These are phyloP conservation scores for Neonectria hederae DNA, from an alignment of 2,329 filamentous ascomycete genomes.

Conservation along the genomic window DNA sequence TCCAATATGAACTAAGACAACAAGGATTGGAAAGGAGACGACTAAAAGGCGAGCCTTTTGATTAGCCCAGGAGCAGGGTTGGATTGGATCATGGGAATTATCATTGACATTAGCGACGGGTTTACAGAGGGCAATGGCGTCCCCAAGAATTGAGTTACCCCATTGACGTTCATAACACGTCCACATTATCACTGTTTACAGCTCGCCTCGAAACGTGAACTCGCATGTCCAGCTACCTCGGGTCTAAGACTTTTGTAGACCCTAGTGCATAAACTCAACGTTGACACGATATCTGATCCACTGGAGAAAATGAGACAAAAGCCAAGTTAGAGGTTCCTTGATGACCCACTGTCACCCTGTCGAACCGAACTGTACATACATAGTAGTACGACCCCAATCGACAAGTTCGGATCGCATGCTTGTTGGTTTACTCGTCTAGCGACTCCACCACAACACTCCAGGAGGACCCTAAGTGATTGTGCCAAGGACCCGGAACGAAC, in stretches of 20 bases:
- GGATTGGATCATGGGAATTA: conserved; percentile 27
- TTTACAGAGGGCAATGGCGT: conserved; percentile 29
- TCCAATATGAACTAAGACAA: conserved; percentile 3
- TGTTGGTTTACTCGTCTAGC: background rate
- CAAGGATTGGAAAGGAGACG: conserved; percentile 3
- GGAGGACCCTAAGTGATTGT: background rate
- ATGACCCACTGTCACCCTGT: background rate
- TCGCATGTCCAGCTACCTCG: too few species aligned
- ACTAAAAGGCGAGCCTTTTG: conserved; percentile 22
- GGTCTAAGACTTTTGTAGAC: too few species aligned
- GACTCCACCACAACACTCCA: background rate
- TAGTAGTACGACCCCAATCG: conserved; percentile 2
- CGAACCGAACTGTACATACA: conserved; percentile 11
- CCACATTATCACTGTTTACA: background rate
- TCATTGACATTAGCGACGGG: conserved; percentile 40
- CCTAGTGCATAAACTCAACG: background rate
- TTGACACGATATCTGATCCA: background rate
- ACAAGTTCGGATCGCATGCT: conserved; percentile 5
- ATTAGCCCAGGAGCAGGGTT: conserved; percentile 24
- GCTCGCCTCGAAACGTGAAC: background rate
- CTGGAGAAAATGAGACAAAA: background rate
- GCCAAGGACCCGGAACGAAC: background rate
- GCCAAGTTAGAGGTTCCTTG: conserved; percentile 5
- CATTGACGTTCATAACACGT: conserved; percentile 3
- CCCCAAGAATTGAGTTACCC: conserved; percentile 36